Evolutionary conservation across 1,139 yeast genomes (phyloP).

Genomic region (Yamadazyma diddensiae): DNA sequence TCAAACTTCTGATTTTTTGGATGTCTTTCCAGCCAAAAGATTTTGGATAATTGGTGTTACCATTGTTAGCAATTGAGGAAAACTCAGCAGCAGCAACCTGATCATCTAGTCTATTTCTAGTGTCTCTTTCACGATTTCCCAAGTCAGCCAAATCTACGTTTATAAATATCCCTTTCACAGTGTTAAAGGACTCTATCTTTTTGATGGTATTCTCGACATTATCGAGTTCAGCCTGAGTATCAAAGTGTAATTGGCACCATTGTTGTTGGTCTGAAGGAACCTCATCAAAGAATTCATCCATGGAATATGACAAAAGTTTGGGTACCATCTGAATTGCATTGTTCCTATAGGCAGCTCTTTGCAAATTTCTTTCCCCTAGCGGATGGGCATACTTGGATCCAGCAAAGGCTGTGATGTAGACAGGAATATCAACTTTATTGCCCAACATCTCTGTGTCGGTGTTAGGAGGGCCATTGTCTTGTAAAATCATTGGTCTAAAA

Average conservation of each 20-base stretch:
- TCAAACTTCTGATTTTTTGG: conserved; percentile 15
- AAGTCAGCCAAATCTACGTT: conserved; percentile 26
- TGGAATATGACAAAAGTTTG: conserved; percentile 50
- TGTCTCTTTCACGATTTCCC: conserved; percentile 26
- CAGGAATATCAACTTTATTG: conserved; percentile 45
- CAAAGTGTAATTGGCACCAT: conserved; percentile 47
- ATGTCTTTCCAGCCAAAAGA: conserved; percentile 20
- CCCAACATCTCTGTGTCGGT: conserved; percentile 48
- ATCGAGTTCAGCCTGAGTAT: conserved; percentile 18
- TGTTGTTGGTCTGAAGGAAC: conserved; percentile 28
- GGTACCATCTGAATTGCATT: conserved; percentile 57
- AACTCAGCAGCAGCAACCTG: conserved; percentile 13
- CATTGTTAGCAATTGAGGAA: conserved; percentile 9
- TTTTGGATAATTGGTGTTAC: conserved; percentile 9
- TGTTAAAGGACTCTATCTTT: conserved; percentile 16
- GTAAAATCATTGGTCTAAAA: conserved; percentile 72
- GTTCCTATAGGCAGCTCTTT: conserved; percentile 45
- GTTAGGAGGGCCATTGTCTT: conserved; percentile 55
- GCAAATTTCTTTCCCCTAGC: conserved; percentile 52
- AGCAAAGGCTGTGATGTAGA: conserved; percentile 59
- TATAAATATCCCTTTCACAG: conserved; percentile 23
- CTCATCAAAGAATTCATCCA: conserved; percentile 53
- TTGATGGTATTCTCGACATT: conserved; percentile 16
- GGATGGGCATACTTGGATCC: conserved; percentile 54
- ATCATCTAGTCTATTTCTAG: conserved; percentile 16